Evolutionary conservation across 2,329 filamentous ascomycete genomes (phyloP).

Genomic region (Phyllosticta citriasiana): DNA sequence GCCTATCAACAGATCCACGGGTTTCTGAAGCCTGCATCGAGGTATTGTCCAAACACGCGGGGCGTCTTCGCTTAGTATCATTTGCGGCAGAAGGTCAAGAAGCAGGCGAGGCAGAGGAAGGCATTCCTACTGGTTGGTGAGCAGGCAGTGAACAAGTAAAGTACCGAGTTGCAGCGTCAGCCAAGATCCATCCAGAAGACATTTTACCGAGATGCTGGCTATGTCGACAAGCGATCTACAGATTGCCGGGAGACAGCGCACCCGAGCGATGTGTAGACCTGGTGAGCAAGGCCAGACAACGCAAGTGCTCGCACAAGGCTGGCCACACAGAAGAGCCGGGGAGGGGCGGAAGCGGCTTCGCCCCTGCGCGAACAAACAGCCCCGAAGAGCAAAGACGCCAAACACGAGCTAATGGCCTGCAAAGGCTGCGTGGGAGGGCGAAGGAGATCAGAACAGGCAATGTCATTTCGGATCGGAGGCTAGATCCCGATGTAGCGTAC

Average conservation of each 20-base stretch:
- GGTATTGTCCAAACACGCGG: not conserved
- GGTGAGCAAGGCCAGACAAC: not conserved
- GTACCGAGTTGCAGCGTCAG: not conserved
- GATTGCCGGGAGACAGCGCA: not conserved
- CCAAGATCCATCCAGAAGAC: not conserved
- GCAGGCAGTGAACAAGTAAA: not conserved
- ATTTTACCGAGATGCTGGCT: not conserved
- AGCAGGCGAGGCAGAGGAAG: not conserved
- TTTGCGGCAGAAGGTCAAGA: not conserved
- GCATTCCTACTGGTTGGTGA: not conserved
- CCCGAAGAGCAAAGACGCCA: not conserved
- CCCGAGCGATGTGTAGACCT: not conserved
- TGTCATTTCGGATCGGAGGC: too few relatives aligned
- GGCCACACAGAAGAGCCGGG: not conserved
- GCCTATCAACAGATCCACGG: not conserved
- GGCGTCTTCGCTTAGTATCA: not conserved
- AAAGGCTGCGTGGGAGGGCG: not conserved
- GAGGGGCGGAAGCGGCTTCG: not conserved
- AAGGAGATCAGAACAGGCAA: not conserved
- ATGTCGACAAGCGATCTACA: not conserved
- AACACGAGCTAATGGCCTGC: not conserved
- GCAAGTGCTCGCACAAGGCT: not conserved
- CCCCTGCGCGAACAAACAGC: not conserved
- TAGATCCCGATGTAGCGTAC: too few relatives aligned
- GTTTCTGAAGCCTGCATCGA: not conserved